Percentiles rank a stretch among this genome's conserved stretches.
phyloP scores from a whole-genome alignment of 2,329 filamentous ascomycete genomes.

The Colletotrichum liriopes region DNA sequence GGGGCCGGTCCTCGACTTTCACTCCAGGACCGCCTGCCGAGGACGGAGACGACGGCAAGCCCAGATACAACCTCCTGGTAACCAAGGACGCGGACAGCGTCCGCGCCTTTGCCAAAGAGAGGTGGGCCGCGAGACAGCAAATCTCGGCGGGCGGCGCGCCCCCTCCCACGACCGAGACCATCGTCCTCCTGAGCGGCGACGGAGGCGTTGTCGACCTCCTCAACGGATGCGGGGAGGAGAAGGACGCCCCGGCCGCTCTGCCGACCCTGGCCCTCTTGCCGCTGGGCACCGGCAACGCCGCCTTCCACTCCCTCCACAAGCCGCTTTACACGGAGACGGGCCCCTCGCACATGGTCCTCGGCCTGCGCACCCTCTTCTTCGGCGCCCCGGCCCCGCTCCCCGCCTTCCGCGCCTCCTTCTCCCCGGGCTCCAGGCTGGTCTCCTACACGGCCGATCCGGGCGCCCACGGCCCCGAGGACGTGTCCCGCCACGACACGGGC shows the following conservation, averaged over 20 bases:
- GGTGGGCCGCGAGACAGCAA: conserved; percentile 54
- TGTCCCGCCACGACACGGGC: conserved; percentile 50
- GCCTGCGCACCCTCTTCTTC: conserved; percentile 72
- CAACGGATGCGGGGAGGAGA: conserved; percentile 68
- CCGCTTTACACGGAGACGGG: conserved; percentile 63
- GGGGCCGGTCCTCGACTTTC: conserved; percentile 22
- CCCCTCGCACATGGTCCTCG: conserved; percentile 62
- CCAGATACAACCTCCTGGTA: conserved; percentile 68
- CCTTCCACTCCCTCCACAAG: conserved; percentile 75
- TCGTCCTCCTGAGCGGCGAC: conserved; percentile 89
- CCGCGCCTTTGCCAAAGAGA: conserved; percentile 68
- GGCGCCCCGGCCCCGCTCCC: conserved; percentile 72
- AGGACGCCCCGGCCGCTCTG: conserved; percentile 38
- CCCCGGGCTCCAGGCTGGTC: conserved; percentile 68
- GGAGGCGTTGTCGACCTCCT: conserved; percentile 88
- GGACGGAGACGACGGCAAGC: conserved; percentile 38
- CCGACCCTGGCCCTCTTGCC: conserved; percentile 71
- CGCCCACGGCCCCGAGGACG: conserved; percentile 26
- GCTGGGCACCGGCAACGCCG: conserved; percentile 76
- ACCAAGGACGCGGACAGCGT: conserved; percentile 78
- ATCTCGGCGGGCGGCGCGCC: conserved; percentile 33
- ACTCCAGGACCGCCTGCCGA: background rate
- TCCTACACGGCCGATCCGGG: conserved; percentile 51
- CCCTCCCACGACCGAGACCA: conserved; percentile 60
- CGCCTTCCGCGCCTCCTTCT: conserved; percentile 74